Base-by-base conservation (phyloP, 148 eudicot species). In the Nepenthes gracilis region DNA sequence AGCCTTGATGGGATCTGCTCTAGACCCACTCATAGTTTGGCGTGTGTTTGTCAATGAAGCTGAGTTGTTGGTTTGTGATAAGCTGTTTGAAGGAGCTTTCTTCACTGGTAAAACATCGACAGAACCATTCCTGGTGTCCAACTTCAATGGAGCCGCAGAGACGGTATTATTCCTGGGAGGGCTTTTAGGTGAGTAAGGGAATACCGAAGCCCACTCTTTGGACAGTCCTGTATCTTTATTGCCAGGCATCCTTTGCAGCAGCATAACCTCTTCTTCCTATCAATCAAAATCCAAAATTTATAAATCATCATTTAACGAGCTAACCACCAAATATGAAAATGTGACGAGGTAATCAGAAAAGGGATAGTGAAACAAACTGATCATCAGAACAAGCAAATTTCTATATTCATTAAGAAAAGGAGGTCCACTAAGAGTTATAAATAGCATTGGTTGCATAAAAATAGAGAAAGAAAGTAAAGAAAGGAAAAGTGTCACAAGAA, bases 221-320 rank as follows among this genome's bases (percentile, higher is more conserved):
- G 79, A 50, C 50, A 43, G 65, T 52, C 37, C 60, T 43, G 70
- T 76, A 59, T 58, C 73, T 72, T 77, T 85, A 50, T 59, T 65
- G 48, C 63, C 75, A 38, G 43, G 73, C 59, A 80, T 83, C 70
- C 68, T 75, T 62, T 62, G 86, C 54, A 72, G 67, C 61, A 79
- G 38, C 2, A 70, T 70, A 8, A 68, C 71, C 71, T 73, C 87
- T 47, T 80, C 85, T 62, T 74, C 82, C 85, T 83, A 64, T 57
- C 32, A 53, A 34, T 53, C 50, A 70, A 55, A 57, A 61, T 35
- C 15, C 23, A 23, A 23, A 23, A 23, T 23, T 23, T 23, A 67
- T 54, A 63, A 36, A 64, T 23, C 43, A 57, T 32, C 13, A 36
- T 57, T 11, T 36, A 34, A 33, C 13, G 47, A 33, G 49, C 47